Conservation (phyloP, 495 filamentous ascomycete genomes). For the Cetradonia linearis region DNA sequence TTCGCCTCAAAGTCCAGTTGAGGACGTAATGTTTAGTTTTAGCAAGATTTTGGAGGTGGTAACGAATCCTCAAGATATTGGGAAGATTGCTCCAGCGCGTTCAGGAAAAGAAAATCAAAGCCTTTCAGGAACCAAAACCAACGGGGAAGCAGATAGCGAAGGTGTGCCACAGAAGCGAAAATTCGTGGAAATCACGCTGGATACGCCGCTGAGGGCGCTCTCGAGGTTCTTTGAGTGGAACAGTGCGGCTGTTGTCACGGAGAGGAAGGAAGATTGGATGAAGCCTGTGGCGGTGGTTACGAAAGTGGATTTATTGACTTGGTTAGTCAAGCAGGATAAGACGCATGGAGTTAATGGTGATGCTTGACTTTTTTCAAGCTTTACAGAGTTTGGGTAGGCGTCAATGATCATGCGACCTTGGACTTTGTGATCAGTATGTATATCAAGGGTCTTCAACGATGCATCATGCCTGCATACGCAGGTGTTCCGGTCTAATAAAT, state of each 20-base stretch:
- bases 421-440: neutral
- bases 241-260: slow-evolving; percentile 85
- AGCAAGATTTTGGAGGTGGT: slow-evolving; percentile 71
- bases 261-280: slow-evolving; percentile 50
- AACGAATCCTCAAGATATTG: slow-evolving; percentile 65
- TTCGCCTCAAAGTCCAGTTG: slow-evolving; percentile 56
- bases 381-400: neutral
- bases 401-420: neutral
- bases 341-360: slow-evolving; percentile 15
- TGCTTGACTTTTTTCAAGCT: neutral
- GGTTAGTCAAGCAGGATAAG: slow-evolving; percentile 68
- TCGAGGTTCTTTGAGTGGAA: slow-evolving; percentile 97
- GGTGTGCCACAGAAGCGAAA: slow-evolving; percentile 42
- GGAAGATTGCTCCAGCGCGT: slow-evolving; percentile 13
- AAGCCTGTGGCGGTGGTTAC: slow-evolving; percentile 87
- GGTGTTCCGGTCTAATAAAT: neutral
- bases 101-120: slow-evolving; percentile 1
- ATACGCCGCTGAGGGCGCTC: slow-evolving; percentile 73
- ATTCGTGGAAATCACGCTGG: slow-evolving; percentile 88
- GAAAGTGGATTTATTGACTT: slow-evolving; percentile 92
- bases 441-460: neutral
- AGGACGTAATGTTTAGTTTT: slow-evolving; percentile 96
- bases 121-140: slow-evolving; percentile 14
- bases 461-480: neutral
- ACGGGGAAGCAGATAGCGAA: slow-evolving; percentile 24